phyloP scores from a whole-genome alignment of 805 yeast genomes.

The Suhomyces sp. region DNA sequence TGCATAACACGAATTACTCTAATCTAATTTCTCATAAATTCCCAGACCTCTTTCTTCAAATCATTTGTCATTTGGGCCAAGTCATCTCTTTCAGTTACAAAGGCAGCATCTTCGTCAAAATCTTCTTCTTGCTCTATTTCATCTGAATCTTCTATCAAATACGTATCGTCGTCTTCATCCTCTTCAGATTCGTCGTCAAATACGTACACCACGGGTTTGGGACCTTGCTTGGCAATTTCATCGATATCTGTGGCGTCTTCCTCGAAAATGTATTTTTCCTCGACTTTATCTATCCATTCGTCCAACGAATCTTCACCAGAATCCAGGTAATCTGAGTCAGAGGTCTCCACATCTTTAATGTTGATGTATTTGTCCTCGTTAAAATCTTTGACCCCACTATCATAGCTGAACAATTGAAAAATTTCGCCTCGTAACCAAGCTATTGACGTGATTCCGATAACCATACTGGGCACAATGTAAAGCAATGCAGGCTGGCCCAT shows the following conservation, averaged over 20 bases:
- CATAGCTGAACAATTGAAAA: slow-evolving; percentile 29
- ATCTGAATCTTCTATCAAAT: slow-evolving; percentile 8
- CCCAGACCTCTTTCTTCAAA: slow-evolving; percentile 2
- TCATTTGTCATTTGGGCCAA: slow-evolving; percentile 8
- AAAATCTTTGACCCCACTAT: slow-evolving; percentile 24
- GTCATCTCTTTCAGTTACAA: neutral
- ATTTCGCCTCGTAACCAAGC: slow-evolving; percentile 45
- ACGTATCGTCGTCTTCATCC: slow-evolving; percentile 14
- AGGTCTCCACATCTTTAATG: slow-evolving; percentile 4
- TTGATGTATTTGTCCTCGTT: slow-evolving; percentile 13
- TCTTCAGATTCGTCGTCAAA: slow-evolving; percentile 11
- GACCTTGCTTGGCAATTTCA: slow-evolving; percentile 3
- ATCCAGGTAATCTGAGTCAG: slow-evolving; percentile 15
- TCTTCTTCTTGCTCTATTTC: slow-evolving; percentile 8
- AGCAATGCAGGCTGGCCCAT: slow-evolving; percentile 67
- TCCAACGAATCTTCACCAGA: slow-evolving; percentile 17
- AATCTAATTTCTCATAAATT: slow-evolving; percentile 6
- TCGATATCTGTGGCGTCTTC: slow-evolving; percentile 13
- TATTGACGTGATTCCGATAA: slow-evolving; percentile 27
- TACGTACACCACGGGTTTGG: slow-evolving; percentile 1
- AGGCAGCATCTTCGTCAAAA: slow-evolving; percentile 4
- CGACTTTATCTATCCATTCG: slow-evolving; percentile 20
- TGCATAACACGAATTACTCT: neutral
- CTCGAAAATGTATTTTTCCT: slow-evolving; percentile 11
- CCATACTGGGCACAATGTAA: slow-evolving; percentile 54